Evolutionary conservation across 1,284 basidiomycete species (phyloP).

Genomic region (Mycena sp.): DNA sequence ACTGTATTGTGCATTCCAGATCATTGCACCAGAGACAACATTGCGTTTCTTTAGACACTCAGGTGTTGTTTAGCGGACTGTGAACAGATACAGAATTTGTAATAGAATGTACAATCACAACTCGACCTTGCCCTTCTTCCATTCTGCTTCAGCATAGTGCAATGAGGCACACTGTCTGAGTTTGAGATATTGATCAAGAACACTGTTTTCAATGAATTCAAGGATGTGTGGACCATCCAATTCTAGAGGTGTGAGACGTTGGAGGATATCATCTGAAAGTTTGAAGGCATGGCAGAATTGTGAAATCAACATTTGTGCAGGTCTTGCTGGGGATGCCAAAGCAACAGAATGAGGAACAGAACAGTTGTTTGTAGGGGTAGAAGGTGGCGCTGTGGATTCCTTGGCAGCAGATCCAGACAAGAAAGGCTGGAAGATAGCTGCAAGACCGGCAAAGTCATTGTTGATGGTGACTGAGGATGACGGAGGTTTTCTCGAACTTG

Average conservation of each 20-base stretch:
- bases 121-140: slow-evolving; percentile 1
- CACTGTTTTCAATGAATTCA: neutral
- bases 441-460: neutral
- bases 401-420: neutral
- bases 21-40: slow-evolving; percentile 31
- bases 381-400: neutral
- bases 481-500: neutral
- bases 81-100: neutral
- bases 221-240: neutral
- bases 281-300: neutral
- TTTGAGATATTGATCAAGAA: neutral
- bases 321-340: neutral
- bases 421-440: neutral
- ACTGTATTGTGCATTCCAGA: slow-evolving; percentile 24
- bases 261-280: neutral
- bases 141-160: neutral
- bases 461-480: neutral
- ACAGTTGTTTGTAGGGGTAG: no score
- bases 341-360: neutral
- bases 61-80: slow-evolving; percentile 24
- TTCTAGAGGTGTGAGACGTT: neutral
- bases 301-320: neutral
- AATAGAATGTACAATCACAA: neutral
- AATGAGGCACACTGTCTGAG: neutral
- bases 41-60: slow-evolving; percentile 30